Conservation (phyloP, 2,329 filamentous ascomycete genomes). For the Trichoderma pleuroti region DNA sequence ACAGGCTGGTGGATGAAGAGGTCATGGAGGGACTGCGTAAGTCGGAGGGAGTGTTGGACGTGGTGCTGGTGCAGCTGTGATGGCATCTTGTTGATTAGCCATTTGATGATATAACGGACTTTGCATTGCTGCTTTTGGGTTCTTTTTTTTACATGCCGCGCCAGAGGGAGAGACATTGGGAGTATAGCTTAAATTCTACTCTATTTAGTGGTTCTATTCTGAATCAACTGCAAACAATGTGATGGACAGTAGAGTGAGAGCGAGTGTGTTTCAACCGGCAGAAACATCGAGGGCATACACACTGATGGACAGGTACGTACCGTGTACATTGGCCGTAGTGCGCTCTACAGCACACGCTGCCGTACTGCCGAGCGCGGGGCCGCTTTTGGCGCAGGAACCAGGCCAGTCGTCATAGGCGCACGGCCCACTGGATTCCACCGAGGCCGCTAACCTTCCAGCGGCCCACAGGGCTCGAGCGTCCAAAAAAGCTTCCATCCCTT, state of each 20-base stretch:
- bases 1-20: conserved; percentile 58
- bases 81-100: not conserved
- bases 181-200: not conserved
- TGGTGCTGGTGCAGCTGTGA: conserved; percentile 49
- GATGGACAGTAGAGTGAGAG: not conserved
- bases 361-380: conserved; percentile 7
- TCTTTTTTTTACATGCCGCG: not conserved
- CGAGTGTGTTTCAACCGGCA: not conserved
- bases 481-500: conserved; percentile 2
- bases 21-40: conserved; percentile 47
- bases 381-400: conserved; percentile 16
- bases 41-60: conserved; percentile 53
- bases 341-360: not conserved
- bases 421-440: not conserved
- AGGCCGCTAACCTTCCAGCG: conserved; percentile 7
- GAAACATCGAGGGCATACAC: not conserved
- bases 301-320: not conserved
- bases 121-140: not conserved
- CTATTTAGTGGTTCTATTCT: not conserved
- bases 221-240: not conserved
- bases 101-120: not conserved
- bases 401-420: conserved; percentile 7
- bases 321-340: not conserved
- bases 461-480: conserved; percentile 2
- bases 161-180: not conserved